Base-by-base conservation (phyloP, 1,139 yeast species). In the Groenewaldozyma sp. region DNA sequence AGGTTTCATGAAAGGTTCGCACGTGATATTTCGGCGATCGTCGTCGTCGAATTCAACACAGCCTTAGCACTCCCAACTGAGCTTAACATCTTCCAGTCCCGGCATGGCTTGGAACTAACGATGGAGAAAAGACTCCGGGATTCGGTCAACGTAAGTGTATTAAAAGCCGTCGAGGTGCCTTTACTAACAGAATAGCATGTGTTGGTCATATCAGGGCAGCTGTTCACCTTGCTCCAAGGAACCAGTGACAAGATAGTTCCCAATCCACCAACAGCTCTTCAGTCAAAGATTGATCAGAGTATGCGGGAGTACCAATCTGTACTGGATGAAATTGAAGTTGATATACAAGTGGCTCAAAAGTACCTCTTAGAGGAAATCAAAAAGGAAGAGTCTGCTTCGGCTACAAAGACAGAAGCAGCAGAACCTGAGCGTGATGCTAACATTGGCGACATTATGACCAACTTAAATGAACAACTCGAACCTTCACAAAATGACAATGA, bases 241-340 rank as follows among this genome's bases (percentile, higher is more conserved):
- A 16, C 47, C 13, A 48, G 45, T 37, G 45, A 46, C 29, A 47
- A 47, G 19, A 50, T 50, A 7, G 46, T 54, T 1, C 55, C 56
- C 4, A 54, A 54, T 36, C 53, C 56, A 4, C 52, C 55, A 2
- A 39, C 48, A 7, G 43, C 45, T 18, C 40, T 53, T 18, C 56
- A 53, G 38, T 34, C 43, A 6, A 39, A 52, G 3, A 46, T 54
- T 14, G 54, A 54, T 39, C 44, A 40, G 9, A 49, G 48, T 28
- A 40, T 54, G 13, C 37, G 46, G 14, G 35, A 35, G 19, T 54
- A 44, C 40, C 55, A 53, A 31, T 28, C 44, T 6, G 37, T 50
- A 2, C 41, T 54, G 33, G 58, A 54, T 34, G 48, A 49, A 28
- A 39, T 48, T 14, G 54, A 53, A 22, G 41, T 51, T 11, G 52